Evolutionary conservation across 2,329 filamentous ascomycete species (phyloP).

Genomic region (Metarhizium brunneum): DNA sequence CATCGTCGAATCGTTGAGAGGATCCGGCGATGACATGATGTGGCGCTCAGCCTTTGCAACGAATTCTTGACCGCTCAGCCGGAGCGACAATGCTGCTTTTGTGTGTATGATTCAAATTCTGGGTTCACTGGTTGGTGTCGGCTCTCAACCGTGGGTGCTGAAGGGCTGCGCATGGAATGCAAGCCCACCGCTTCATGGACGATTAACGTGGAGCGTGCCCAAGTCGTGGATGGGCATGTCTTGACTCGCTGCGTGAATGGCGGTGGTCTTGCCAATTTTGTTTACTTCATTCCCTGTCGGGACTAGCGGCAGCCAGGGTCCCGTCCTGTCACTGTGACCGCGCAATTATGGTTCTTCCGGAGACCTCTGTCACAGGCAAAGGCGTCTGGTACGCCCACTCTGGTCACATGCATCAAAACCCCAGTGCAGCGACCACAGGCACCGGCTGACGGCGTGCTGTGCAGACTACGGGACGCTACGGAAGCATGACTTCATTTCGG

Average conservation of each 20-base stretch:
- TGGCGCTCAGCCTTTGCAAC: slow-evolving; percentile 10
- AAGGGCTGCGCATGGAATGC: slow-evolving; percentile 1
- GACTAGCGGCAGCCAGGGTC: slow-evolving; percentile 12
- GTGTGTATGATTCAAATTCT: not conserved
- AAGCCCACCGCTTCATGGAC: slow-evolving; percentile 6
- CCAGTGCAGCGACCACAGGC: not conserved
- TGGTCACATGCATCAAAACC: not conserved
- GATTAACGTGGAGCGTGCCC: slow-evolving; percentile 4
- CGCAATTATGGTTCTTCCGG: slow-evolving; percentile 9
- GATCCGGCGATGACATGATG: slow-evolving; percentile 42
- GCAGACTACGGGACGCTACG: not conserved
- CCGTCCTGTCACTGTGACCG: not conserved
- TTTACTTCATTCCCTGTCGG: slow-evolving; percentile 19
- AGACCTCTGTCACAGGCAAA: too few relatives aligned
- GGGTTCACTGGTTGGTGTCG: not conserved
- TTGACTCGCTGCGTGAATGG: slow-evolving; percentile 1
- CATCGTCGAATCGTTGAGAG: slow-evolving; percentile 33
- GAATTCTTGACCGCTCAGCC: not conserved
- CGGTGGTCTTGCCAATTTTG: slow-evolving; percentile 10
- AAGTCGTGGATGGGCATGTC: not conserved
- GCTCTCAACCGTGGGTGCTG: not conserved
- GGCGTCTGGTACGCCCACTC: not conserved
- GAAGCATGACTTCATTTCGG: slow-evolving; percentile 2
- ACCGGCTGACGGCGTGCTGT: too few relatives aligned
- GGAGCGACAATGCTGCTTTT: slow-evolving; percentile 20